Percentiles rank a stretch among this genome's conserved stretches.
phyloP scores from a whole-genome alignment of 129 eudicot species.

The Flaveria robusta region DNA sequence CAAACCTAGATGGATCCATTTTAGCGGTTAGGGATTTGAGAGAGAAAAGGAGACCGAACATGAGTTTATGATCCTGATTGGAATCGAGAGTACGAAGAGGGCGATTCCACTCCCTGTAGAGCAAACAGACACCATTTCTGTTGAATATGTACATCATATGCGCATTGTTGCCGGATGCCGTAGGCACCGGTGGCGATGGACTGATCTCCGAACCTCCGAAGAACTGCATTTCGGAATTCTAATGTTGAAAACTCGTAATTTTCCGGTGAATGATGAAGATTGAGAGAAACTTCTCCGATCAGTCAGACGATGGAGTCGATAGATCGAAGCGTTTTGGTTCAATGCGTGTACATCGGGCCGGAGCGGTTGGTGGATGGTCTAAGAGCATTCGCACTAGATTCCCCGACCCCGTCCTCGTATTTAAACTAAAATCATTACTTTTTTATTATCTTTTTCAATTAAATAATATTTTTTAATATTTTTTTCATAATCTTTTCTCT shows the following conservation, averaged over 20 bases:
- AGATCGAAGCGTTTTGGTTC: too few species aligned
- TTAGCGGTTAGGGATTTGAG: slow-evolving; percentile 93
- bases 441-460: too few species aligned
- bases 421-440: too few species aligned
- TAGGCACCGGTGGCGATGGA: slow-evolving; percentile 84
- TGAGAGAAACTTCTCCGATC: too few species aligned
- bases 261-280: too few species aligned
- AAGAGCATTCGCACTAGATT: too few species aligned
- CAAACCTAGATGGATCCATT: slow-evolving; percentile 94
- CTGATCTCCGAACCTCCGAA: slow-evolving; percentile 36
- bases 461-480: too few species aligned
- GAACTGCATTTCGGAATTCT: neutral
- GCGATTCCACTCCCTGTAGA: slow-evolving; percentile 98
- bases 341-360: too few species aligned
- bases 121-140: slow-evolving; percentile 85
- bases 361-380: too few species aligned
- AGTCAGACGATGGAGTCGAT: too few species aligned
- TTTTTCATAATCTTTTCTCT: too few species aligned
- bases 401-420: too few species aligned
- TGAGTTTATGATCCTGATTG: slow-evolving; percentile 93
- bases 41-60: slow-evolving; percentile 89
- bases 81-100: slow-evolving; percentile 79
- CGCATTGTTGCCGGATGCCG: slow-evolving; percentile 86
- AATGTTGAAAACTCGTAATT: neutral
- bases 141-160: slow-evolving; percentile 91